These are phyloP conservation scores for Skeletonema grethae DNA, from an alignment of 108 stramenopile genomes.

Conservation along the genomic window DNA sequence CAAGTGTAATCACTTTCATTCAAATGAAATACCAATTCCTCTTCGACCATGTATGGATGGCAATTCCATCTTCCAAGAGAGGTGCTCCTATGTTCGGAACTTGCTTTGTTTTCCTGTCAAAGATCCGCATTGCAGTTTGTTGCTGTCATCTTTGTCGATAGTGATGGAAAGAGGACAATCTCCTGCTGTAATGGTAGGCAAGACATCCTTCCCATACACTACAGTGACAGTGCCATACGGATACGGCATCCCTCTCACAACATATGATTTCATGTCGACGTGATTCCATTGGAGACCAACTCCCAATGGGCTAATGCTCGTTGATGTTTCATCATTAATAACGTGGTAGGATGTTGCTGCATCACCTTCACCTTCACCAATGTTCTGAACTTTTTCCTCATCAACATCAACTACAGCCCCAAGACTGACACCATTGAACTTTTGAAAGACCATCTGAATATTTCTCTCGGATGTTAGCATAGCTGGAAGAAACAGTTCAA, in stretches of 20 bases:
- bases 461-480: slow-evolving; percentile 27
- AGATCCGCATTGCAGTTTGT: slow-evolving; percentile 41
- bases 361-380: neutral
- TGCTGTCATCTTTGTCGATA: slow-evolving; percentile 25
- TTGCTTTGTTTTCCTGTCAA: slow-evolving; percentile 35
- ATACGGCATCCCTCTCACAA: slow-evolving; percentile 93
- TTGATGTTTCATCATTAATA: slow-evolving; percentile 14
- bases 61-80: slow-evolving; percentile 27
- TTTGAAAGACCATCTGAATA: slow-evolving; percentile 54
- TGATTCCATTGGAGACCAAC: slow-evolving; percentile 66
- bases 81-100: slow-evolving; percentile 33
- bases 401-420: slow-evolving; percentile 29
- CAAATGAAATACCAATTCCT: slow-evolving; percentile 73
- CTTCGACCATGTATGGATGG: slow-evolving; percentile 52
- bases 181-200: slow-evolving; percentile 62
- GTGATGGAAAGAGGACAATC: slow-evolving; percentile 43
- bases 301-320: neutral
- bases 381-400: neutral
- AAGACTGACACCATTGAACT: slow-evolving; percentile 33
- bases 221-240: too few relatives aligned
- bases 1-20: slow-evolving; percentile 84
- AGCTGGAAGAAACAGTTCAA: slow-evolving; percentile 51
- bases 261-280: slow-evolving; percentile 67
- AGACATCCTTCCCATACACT: slow-evolving; percentile 38
- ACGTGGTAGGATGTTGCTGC: slow-evolving; percentile 36